These are phyloP conservation scores for Solanum corneliomulleri DNA, from an alignment of 257 asterid genomes.

Conservation along the genomic window DNA sequence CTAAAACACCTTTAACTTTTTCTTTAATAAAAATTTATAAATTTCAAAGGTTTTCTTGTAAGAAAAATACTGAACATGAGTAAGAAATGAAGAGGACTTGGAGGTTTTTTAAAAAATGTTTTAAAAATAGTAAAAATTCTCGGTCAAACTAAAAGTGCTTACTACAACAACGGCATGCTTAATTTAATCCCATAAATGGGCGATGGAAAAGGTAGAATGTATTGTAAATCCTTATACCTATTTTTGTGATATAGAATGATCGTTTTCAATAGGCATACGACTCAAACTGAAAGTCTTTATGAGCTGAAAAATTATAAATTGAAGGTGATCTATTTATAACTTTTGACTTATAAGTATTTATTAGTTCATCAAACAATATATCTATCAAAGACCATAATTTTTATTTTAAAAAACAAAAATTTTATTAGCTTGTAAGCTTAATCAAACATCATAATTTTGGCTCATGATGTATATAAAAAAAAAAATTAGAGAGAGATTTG, in stretches of 20 bases:
- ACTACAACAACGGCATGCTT: fast-evolving
- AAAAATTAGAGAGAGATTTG: background rate
- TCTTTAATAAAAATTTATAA: background rate
- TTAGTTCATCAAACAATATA: too few relatives aligned
- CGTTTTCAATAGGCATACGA: background rate
- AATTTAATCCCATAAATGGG: background rate
- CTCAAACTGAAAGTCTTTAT: background rate
- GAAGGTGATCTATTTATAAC: background rate
- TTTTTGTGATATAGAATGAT: background rate
- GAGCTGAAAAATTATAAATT: background rate
- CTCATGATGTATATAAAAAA: background rate
- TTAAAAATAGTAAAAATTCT: background rate
- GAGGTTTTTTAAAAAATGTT: background rate
- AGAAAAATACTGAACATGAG: background rate
- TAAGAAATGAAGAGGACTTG: background rate
- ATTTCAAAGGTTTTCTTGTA: background rate
- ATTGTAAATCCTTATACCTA: background rate
- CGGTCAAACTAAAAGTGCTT: background rate
- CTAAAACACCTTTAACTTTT: background rate
- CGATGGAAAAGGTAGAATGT: too few relatives aligned
- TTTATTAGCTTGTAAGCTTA: background rate
- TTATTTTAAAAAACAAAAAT: too few relatives aligned
- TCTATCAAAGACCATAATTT: too few relatives aligned
- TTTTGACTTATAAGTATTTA: background rate
- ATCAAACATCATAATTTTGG: background rate